Base-by-base conservation (phyloP, 2,329 filamentous ascomycete species). In the Talaromyces sp. region DNA sequence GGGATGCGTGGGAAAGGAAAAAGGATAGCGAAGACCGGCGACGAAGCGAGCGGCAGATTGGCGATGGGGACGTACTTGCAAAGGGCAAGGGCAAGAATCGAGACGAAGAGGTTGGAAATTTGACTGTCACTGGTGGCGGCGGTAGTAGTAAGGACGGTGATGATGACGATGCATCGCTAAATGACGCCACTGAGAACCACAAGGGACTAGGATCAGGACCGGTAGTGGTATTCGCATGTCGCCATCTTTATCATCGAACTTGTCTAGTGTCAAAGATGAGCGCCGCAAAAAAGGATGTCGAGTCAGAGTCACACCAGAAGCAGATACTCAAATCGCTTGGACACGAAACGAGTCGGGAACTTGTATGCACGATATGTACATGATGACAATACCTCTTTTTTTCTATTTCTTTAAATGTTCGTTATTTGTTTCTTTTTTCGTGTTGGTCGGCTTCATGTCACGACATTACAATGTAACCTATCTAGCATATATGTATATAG, bases 1-100 rank as follows among this genome's bases (percentile, higher is more conserved):
- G 91, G 78, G 86, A 89, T 53, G 86, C 86, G 0, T 97, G 91
- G 91, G 86, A 94, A 70, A 80, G 82, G 57, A 83, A 78, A 63
- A 75, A 75, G 59, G 67, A 67, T 17, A 64, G 72, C 58, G 66
- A 64, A 31, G 61, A 65, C n/a, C 65, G 69, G 41, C 69, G 64
- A 53, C 70, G 68, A 28, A 63, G 69, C 33, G 63, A 63, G 17
- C 68, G 63, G 50, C 66, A 65, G 15, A 54, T 67, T n/a, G 69
- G 72, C 55, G 64, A 67, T 40, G 53, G 62, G 43, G 69, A 67
- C 39, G 64, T 64, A 36, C 43, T 51, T 35, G 19, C 28, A n/a
- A 77, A 76, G 60, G 75, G 73, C 28, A 77, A 77, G 62, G 74
- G 55, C 41, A 53, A 50, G 13, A 37, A 51, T 19, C 35, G 33